A percentile compares a stretch with the other conserved stretches of the same genome.
Evolutionary conservation across 2,329 filamentous ascomycete genomes (phyloP).

Genomic region (Neurospora sp.): DNA sequence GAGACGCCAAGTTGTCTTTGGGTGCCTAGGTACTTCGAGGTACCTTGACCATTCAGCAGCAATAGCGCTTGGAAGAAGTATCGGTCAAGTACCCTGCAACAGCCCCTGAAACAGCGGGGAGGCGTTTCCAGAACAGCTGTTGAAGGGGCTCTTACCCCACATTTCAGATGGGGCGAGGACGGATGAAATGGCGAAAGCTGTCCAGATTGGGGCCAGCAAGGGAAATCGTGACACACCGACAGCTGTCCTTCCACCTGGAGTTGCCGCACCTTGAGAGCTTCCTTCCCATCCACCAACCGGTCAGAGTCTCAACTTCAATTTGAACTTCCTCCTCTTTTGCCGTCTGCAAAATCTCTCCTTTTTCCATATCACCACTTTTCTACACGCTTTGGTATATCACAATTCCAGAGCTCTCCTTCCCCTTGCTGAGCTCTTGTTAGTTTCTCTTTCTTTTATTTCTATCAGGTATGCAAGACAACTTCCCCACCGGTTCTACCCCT

Average conservation of each 20-base stretch:
- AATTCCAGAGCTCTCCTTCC: not conserved
- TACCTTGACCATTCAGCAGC: not conserved
- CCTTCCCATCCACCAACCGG: not conserved
- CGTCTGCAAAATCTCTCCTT: not conserved
- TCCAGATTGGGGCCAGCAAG: constrained; percentile 12
- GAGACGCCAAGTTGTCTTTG: not conserved
- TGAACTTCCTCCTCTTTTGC: not conserved
- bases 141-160: constrained; percentile 12
- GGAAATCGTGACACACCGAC: not conserved
- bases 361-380: not conserved
- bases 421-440: not conserved
- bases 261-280: not conserved
- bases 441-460: not conserved
- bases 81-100: fast-evolving
- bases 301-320: not conserved
- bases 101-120: not conserved
- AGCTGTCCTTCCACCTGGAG: not conserved
- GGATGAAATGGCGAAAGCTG: constrained; percentile 17
- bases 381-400: not conserved
- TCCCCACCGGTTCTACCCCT: not conserved
- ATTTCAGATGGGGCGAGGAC: constrained; percentile 8
- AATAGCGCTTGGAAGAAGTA: not conserved
- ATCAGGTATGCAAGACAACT: not conserved
- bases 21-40: not conserved
- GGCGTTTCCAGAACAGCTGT: not conserved